phyloP scores from a whole-genome alignment of 2,329 filamentous ascomycete species.

The Pestalotiopsis sp. region DNA sequence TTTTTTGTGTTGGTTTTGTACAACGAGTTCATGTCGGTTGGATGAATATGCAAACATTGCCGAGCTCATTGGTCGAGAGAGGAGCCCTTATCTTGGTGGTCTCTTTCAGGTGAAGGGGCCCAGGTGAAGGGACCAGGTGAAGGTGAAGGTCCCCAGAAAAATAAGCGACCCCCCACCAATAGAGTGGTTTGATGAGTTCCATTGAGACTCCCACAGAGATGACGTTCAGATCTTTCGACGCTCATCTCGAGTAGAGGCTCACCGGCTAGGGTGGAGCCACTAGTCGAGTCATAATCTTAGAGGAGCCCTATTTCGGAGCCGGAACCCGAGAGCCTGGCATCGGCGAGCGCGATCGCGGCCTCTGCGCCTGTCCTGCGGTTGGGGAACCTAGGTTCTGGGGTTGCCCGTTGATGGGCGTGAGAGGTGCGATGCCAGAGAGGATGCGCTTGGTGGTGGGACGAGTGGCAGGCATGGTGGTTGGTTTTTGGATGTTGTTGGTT shows the following conservation, averaged over 20 bases:
- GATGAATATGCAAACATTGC: not conserved
- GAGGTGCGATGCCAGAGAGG: constrained; percentile 6
- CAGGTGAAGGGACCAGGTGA: too few relatives aligned
- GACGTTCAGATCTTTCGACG: not conserved
- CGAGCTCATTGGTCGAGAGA: not conserved
- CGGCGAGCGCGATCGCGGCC: constrained; percentile 5
- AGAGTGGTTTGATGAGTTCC: not conserved
- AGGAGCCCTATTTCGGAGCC: constrained; percentile 3
- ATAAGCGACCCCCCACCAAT: not conserved
- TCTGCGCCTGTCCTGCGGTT: not conserved
- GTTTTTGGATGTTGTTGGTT: not conserved
- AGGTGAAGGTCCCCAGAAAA: not conserved
- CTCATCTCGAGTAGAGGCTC: not conserved
- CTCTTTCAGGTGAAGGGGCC: too few relatives aligned
- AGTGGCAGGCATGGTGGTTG: constrained; percentile 2
- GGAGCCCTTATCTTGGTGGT: not conserved
- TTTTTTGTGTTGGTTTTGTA: not conserved
- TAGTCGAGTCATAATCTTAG: not conserved
- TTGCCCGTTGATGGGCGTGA: constrained; percentile 6
- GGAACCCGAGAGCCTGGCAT: constrained; percentile 8
- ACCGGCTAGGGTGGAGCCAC: not conserved
- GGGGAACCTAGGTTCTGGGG: not conserved
- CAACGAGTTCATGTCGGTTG: not conserved
- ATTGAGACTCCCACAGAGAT: not conserved
- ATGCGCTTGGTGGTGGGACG: constrained; percentile 5